These are phyloP conservation scores for Melaleuca quinquenervia DNA, from an alignment of 345 rosid species.

Conservation along the genomic window DNA sequence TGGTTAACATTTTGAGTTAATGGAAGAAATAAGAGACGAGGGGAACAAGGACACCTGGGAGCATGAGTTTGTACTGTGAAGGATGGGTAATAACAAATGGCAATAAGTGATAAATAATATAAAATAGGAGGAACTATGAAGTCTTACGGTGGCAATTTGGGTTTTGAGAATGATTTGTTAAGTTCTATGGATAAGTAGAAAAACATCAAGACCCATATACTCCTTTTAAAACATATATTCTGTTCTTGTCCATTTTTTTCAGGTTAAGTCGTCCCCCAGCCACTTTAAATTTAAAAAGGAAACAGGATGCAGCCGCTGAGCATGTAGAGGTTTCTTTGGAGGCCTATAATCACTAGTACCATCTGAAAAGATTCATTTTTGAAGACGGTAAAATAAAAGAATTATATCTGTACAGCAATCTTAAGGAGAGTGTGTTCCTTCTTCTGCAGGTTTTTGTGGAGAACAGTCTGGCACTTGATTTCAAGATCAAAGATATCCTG, in stretches of 20 bases:
- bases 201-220: background rate
- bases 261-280: conserved; percentile 56
- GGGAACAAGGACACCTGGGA: background rate
- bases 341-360: background rate
- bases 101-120: background rate
- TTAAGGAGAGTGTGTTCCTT: background rate
- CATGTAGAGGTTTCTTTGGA: conserved; percentile 33
- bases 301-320: conserved; percentile 37
- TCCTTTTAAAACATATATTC: background rate
- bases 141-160: background rate
- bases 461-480: conserved; percentile 82
- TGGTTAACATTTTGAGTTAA: background rate
- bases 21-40: background rate
- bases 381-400: background rate
- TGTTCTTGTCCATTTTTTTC: conserved; percentile 1
- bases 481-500: conserved; percentile 84
- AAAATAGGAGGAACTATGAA: background rate
- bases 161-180: background rate
- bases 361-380: background rate
- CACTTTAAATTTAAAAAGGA: conserved; percentile 39
- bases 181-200: background rate
- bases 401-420: conserved; percentile 1
- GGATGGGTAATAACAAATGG: background rate
- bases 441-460: conserved; percentile 62
- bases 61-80: background rate